Evolutionary conservation across 2,329 filamentous ascomycete genomes (phyloP).

Genomic region (Teratosphaeria nubilosa): DNA sequence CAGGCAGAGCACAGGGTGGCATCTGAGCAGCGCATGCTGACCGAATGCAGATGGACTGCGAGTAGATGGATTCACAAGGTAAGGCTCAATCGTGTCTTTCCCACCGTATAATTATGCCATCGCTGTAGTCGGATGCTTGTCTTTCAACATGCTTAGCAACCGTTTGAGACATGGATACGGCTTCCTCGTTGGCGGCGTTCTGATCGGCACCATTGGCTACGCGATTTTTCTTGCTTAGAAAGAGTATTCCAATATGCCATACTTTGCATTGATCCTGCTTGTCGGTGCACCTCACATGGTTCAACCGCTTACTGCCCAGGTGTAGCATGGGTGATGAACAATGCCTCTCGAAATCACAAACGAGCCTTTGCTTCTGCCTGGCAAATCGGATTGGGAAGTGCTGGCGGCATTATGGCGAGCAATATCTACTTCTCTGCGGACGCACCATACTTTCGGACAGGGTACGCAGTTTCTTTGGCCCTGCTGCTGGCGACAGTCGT

Average conservation of each 20-base stretch:
- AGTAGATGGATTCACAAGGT: constrained; percentile 38
- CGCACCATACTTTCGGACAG: constrained; percentile 39
- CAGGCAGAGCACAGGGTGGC: too few relatives aligned
- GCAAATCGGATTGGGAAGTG: constrained; percentile 43
- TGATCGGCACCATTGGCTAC: constrained; percentile 45
- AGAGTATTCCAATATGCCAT: constrained; percentile 21
- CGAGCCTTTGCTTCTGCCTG: constrained; percentile 44
- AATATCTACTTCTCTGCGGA: constrained; percentile 43
- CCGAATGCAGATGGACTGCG: too few relatives aligned
- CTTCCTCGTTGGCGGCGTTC: constrained; percentile 44
- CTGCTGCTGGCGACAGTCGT: constrained; percentile 36
- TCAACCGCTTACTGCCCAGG: constrained; percentile 45
- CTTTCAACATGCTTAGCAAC: constrained; percentile 47
- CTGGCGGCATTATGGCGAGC: constrained; percentile 40
- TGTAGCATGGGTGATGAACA: constrained; percentile 50
- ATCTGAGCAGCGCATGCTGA: too few relatives aligned
- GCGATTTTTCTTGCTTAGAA: constrained; percentile 42
- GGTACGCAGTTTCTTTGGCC: constrained; percentile 40
- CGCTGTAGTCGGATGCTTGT: constrained; percentile 46
- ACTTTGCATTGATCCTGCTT: constrained; percentile 47
- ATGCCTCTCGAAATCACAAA: constrained; percentile 49
- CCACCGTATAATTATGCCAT: constrained; percentile 29
- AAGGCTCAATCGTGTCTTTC: constrained; percentile 30
- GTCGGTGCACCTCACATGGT: constrained; percentile 45
- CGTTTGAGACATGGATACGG: constrained; percentile 41